Percentiles rank a stretch among this genome's conserved stretches.
These are phyloP conservation scores for Phycomyces blakesleeanus DNA, from an alignment of 192 early-diverging fungal genomes.

Conservation along the genomic window DNA sequence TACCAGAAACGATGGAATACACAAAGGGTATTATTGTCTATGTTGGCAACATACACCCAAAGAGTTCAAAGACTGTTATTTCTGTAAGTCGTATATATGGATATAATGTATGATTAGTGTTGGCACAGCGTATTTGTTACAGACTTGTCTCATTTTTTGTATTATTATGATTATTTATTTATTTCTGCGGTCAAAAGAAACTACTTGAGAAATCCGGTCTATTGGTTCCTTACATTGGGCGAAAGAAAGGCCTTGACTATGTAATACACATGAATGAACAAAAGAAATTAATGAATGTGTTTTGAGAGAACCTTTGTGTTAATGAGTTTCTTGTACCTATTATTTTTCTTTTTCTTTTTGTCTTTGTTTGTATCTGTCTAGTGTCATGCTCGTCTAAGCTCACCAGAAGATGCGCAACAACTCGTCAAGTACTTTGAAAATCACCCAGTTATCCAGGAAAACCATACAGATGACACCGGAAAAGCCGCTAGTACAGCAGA, in stretches of 20 bases:
- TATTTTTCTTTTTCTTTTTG: background rate
- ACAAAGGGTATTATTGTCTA: conserved; percentile 4
- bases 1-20: background rate
- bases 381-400: conserved; percentile 12
- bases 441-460: conserved; percentile 4
- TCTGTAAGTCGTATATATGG: background rate
- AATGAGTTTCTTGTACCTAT: background rate
- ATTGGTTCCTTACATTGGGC: background rate
- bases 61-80: conserved; percentile 11
- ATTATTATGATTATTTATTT: background rate
- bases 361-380: background rate
- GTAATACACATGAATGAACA: background rate
- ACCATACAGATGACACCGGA: conserved; percentile 7
- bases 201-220: conserved; percentile 6
- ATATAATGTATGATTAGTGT: background rate
- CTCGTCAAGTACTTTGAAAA: conserved; percentile 8
- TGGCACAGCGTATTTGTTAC: too few species aligned
- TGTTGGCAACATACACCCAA: conserved; percentile 13
- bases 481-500: background rate
- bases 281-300: too few species aligned
- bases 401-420: conserved; percentile 17
- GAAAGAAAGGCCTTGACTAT: conserved; percentile 12
- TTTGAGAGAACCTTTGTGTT: too few species aligned
- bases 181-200: too few species aligned
- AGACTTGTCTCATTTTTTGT: background rate